A percentile compares a stretch with the other conserved stretches of the same genome.
Evolutionary conservation across 352 stramenopile genomes (phyloP).

Genomic region (Phytophthora pluvialis): DNA sequence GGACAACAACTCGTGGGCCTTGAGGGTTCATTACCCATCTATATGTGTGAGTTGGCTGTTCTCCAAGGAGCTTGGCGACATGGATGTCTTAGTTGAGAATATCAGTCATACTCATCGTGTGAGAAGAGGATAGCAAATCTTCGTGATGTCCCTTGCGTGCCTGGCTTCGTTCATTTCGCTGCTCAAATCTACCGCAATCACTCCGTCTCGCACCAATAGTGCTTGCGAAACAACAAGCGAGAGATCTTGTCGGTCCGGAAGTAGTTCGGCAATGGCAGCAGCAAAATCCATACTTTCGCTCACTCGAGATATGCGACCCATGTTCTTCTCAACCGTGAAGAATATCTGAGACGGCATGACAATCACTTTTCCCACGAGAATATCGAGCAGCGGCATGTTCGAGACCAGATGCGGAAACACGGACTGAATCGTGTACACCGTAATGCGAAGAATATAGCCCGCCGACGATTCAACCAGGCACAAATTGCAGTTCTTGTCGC

Average conservation of each 20-base stretch:
- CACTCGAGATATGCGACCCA: constrained; percentile 1
- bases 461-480: neutral
- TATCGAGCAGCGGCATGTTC: constrained; percentile 2
- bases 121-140: too few species aligned
- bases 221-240: neutral
- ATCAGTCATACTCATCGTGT: too few species aligned
- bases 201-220: neutral
- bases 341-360: constrained; percentile 10
- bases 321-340: constrained; percentile 7
- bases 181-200: neutral
- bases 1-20: too few species aligned
- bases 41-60: too few species aligned
- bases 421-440: neutral
- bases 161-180: too few species aligned
- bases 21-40: too few species aligned
- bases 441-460: constrained; percentile 13
- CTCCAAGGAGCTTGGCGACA: too few species aligned
- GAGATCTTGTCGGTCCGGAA: constrained; percentile 8
- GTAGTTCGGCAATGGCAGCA: constrained; percentile 5
- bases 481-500: neutral
- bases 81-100: too few species aligned
- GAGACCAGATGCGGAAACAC: constrained; percentile 15
- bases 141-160: too few species aligned
- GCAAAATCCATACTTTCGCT: constrained; percentile 14
- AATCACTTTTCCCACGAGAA: constrained; percentile 13